These are phyloP conservation scores for Solanum chaucha DNA, from an alignment of 257 asterid species.

Conservation along the genomic window DNA sequence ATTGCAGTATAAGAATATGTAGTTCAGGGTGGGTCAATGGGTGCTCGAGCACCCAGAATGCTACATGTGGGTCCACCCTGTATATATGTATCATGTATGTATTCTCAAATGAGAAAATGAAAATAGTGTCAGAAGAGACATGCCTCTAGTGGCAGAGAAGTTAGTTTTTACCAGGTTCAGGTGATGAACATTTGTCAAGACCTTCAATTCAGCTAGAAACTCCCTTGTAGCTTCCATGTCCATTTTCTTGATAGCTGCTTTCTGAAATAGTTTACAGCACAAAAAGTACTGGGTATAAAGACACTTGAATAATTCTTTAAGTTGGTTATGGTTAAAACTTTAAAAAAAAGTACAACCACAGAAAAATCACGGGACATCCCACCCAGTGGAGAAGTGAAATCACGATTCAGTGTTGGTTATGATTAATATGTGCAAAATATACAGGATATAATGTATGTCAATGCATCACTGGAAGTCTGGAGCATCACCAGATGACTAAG, in stretches of 20 bases:
- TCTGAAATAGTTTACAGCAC: conserved; percentile 37
- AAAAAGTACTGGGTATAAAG: neutral
- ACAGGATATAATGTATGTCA: neutral
- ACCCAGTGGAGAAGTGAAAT: neutral
- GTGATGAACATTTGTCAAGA: conserved; percentile 92
- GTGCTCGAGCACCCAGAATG: neutral
- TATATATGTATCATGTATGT: neutral
- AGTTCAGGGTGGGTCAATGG: neutral
- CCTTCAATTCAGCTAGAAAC: conserved; percentile 91
- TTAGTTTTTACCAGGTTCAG: conserved; percentile 74
- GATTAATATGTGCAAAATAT: neutral
- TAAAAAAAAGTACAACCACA: neutral
- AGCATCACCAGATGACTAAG: neutral
- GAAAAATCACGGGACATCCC: neutral
- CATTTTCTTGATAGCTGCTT: conserved; percentile 98
- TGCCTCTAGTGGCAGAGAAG: neutral
- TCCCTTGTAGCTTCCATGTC: conserved; percentile 90
- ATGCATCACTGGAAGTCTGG: neutral
- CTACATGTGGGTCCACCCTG: neutral
- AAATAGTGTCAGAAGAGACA: neutral
- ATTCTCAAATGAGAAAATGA: neutral
- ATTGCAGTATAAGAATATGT: neutral
- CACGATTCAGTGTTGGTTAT: neutral
- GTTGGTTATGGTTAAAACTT: neutral
- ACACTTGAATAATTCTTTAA: neutral